Evolutionary conservation across 1,284 basidiomycete genomes (phyloP).

Genomic region (Hymenochaete sp.): DNA sequence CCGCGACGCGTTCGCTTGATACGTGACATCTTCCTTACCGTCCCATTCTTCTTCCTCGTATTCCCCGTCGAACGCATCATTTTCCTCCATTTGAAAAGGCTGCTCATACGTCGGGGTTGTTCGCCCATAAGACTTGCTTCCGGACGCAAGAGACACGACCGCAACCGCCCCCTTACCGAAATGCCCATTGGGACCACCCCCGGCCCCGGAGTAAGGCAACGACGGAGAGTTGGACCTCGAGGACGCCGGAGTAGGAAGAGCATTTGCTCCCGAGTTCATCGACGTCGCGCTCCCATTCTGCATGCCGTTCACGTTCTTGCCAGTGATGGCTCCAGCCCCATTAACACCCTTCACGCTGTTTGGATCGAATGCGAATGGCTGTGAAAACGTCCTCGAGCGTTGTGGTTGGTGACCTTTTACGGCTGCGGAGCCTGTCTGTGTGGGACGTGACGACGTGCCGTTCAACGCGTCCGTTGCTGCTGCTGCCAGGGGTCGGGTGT

Average conservation of each 20-base stretch:
- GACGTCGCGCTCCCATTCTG: no score
- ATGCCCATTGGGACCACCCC: constrained; percentile 17
- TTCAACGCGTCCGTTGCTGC: not conserved
- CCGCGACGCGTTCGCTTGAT: constrained; percentile 9
- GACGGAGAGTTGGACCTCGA: constrained; percentile 33
- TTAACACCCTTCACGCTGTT: not conserved
- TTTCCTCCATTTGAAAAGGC: not conserved
- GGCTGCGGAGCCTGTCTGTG: not conserved
- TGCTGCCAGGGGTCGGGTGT: constrained; percentile 18
- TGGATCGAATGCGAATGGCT: constrained; percentile 37
- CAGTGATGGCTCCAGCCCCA: not conserved
- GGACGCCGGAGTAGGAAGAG: constrained; percentile 27
- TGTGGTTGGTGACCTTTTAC: no score
- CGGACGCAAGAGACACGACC: constrained; percentile 36
- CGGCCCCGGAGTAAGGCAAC: no score
- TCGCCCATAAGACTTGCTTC: constrained; percentile 10
- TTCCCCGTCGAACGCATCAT: not conserved
- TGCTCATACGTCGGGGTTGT: constrained; percentile 8
- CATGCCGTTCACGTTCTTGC: constrained; percentile 1
- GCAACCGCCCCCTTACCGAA: constrained; percentile 36
- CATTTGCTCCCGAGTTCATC: constrained; percentile 21
- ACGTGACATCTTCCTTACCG: constrained; percentile 4
- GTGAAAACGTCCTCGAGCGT: constrained; percentile 53
- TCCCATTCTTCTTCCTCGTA: not conserved
- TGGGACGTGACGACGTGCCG: constrained; percentile 22